phyloP scores from a whole-genome alignment of 2,329 filamentous ascomycete genomes.

The Ceratocystis eucalypticola region DNA sequence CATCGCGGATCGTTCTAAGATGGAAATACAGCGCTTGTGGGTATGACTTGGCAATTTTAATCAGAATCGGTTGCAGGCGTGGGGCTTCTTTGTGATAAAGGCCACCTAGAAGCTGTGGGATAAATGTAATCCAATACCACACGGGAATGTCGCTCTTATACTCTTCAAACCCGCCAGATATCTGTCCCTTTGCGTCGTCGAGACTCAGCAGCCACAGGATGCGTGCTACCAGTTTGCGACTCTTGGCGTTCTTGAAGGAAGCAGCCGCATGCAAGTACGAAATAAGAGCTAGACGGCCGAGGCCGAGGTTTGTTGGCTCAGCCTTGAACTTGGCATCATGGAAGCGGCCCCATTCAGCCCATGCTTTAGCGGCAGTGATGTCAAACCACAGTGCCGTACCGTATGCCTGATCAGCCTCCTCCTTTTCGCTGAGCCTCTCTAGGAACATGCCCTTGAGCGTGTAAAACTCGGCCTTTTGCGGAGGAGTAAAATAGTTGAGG shows the following conservation, averaged over 20 bases:
- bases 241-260: slow-evolving; percentile 94
- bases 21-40: slow-evolving; percentile 95
- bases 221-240: slow-evolving; percentile 78
- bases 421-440: slow-evolving; percentile 79
- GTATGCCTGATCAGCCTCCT: slow-evolving; percentile 86
- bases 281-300: slow-evolving; percentile 81
- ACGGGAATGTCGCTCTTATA: slow-evolving; percentile 96
- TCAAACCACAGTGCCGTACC: slow-evolving; percentile 94
- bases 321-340: slow-evolving; percentile 95
- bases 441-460: slow-evolving; percentile 99
- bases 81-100: slow-evolving; percentile 82
- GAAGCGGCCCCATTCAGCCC: slow-evolving; percentile 98
- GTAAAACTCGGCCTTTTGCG: slow-evolving; percentile 98
- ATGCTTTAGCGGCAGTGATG: slow-evolving; percentile 87
- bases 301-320: slow-evolving; percentile 65
- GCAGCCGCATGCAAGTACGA: slow-evolving; percentile 94
- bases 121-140: slow-evolving; percentile 99
- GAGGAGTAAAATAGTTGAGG: slow-evolving; percentile 89
- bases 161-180: slow-evolving; percentile 79
- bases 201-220: slow-evolving; percentile 93
- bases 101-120: slow-evolving; percentile 86
- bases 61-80: slow-evolving; percentile 71
- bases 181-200: slow-evolving; percentile 71
- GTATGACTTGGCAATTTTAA: slow-evolving; percentile 90
- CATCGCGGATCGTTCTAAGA: slow-evolving; percentile 81